Conservation (phyloP, 148 eudicot genomes). For the Silene latifolia region DNA sequence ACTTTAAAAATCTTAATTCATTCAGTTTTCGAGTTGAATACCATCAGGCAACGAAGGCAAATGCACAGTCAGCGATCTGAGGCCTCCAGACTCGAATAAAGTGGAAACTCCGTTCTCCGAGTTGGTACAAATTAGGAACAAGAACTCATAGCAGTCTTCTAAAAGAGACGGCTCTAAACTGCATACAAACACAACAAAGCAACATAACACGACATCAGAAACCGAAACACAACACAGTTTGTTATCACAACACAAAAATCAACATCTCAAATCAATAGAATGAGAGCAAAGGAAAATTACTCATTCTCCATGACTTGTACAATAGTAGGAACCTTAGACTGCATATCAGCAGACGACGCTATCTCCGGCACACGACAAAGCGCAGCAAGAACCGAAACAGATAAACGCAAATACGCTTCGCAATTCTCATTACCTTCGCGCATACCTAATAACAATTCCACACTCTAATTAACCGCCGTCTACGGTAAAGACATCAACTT, state of each 20-base stretch:
- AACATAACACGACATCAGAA: not conserved
- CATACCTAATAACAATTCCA: constrained; percentile 44
- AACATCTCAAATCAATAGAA: not conserved
- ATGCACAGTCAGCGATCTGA: constrained; percentile 52
- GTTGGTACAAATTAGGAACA: constrained; percentile 48
- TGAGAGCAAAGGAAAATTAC: constrained; percentile 26
- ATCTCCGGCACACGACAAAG: constrained; percentile 69
- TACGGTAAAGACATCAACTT: too few species aligned
- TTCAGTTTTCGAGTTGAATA: constrained; percentile 17
- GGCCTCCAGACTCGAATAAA: constrained; percentile 54
- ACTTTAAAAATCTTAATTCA: too few species aligned
- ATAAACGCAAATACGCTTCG: constrained; percentile 61
- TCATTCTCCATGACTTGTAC: constrained; percentile 54
- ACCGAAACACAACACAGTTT: not conserved
- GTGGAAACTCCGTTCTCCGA: constrained; percentile 45
- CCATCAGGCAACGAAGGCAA: constrained; percentile 62
- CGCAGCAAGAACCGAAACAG: constrained; percentile 59
- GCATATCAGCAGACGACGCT: constrained; percentile 68
- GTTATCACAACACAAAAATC: not conserved
- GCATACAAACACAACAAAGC: constrained; percentile 21
- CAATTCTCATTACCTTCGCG: constrained; percentile 51
- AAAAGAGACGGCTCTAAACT: constrained; percentile 42
- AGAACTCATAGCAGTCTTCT: constrained; percentile 68
- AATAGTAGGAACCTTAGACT: constrained; percentile 48
- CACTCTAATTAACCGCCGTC: too few species aligned